Percentiles rank a stretch among this genome's conserved stretches.
Evolutionary conservation across 2,329 filamentous ascomycete species (phyloP).

Genomic region (Simplicillium sp.): DNA sequence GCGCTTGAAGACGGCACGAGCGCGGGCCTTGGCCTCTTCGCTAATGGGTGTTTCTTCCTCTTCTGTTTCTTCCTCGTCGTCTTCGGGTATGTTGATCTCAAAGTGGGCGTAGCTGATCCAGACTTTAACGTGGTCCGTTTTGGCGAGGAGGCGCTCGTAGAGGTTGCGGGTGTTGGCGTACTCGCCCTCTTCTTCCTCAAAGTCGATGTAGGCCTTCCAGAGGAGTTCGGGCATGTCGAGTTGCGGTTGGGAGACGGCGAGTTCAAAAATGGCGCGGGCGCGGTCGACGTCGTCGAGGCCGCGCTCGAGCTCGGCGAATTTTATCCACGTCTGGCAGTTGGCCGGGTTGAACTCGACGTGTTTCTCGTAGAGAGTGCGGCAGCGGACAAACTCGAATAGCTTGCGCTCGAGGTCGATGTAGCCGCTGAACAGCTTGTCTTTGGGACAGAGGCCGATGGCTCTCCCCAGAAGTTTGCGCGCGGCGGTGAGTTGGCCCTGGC

Average conservation of each 20-base stretch:
- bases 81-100: slow-evolving; percentile 86
- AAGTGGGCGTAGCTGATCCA: slow-evolving; percentile 99
- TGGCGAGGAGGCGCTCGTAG: slow-evolving; percentile 84
- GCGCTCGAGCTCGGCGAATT: slow-evolving; percentile 87
- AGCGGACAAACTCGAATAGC: slow-evolving; percentile 87
- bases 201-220: slow-evolving; percentile 98
- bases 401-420: slow-evolving; percentile 91
- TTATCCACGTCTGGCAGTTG: slow-evolving; percentile 92
- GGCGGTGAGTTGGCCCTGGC: slow-evolving; percentile 68
- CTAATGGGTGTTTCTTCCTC: slow-evolving; percentile 57
- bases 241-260: slow-evolving; percentile 71
- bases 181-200: slow-evolving; percentile 91
- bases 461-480: slow-evolving; percentile 85
- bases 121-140: slow-evolving; percentile 98
- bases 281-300: slow-evolving; percentile 85
- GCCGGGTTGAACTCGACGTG: slow-evolving; percentile 85
- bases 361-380: slow-evolving; percentile 86
- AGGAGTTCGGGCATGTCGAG: slow-evolving; percentile 96
- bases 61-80: slow-evolving; percentile 45
- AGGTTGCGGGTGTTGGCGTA: slow-evolving; percentile 73
- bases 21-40: slow-evolving; percentile 74
- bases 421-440: slow-evolving; percentile 88
- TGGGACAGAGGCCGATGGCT: slow-evolving; percentile 89
- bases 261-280: slow-evolving; percentile 81
- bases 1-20: slow-evolving; percentile 74